These are phyloP conservation scores for Herpetospermum pedunculosum DNA, from an alignment of 306 rosid genomes.

Conservation along the genomic window DNA sequence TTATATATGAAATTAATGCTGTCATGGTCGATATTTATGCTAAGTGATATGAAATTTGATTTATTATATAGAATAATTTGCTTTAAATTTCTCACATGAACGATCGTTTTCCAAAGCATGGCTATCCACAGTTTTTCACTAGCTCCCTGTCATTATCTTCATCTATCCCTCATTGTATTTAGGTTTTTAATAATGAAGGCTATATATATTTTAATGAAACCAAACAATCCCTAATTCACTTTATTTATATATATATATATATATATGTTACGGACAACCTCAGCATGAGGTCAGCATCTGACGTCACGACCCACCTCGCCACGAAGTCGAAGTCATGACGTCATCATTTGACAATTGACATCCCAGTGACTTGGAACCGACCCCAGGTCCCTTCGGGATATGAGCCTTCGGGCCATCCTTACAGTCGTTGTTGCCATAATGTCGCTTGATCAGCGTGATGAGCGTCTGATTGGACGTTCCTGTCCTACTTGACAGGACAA, in stretches of 20 bases:
- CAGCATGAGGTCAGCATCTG: too few species aligned
- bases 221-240: neutral
- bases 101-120: constrained; percentile 1
- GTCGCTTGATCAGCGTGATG: too few species aligned
- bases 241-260: neutral
- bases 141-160: neutral
- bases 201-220: neutral
- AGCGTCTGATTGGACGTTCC: too few species aligned
- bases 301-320: too few species aligned
- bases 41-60: neutral
- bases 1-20: neutral
- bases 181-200: neutral
- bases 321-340: too few species aligned
- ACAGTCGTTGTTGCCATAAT: too few species aligned
- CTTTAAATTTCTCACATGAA: neutral
- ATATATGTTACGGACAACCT: too few species aligned
- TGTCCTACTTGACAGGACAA: too few species aligned
- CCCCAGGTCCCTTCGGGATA: too few species aligned
- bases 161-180: neutral
- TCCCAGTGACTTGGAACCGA: too few species aligned
- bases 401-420: too few species aligned
- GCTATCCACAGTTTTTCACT: neutral
- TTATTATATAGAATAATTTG: neutral
- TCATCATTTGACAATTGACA: too few species aligned
- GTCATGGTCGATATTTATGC: neutral